phyloP scores from a whole-genome alignment of 805 yeast genomes.

The Metschnikowia reukaufii region DNA sequence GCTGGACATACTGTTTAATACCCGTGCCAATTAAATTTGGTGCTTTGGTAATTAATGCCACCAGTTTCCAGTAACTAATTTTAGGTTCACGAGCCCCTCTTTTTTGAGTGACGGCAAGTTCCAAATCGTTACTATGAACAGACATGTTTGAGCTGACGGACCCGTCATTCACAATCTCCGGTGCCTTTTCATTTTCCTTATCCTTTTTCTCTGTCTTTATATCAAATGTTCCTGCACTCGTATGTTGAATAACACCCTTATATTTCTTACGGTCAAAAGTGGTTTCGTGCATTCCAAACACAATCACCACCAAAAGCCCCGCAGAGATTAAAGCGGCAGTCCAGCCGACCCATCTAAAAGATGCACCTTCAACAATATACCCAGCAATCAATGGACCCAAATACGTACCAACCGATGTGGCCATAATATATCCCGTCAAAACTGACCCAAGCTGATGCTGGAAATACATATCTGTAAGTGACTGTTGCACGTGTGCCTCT shows the following conservation, averaged over 20 bases:
- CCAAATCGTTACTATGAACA: slow-evolving; percentile 15
- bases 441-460: slow-evolving; percentile 75
- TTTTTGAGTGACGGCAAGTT: slow-evolving; percentile 13
- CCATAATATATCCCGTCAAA: slow-evolving; percentile 70
- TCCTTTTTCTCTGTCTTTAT: not conserved
- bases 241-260: slow-evolving; percentile 15
- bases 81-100: slow-evolving; percentile 43
- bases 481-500: slow-evolving; percentile 68
- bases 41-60: slow-evolving; percentile 54
- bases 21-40: slow-evolving; percentile 64
- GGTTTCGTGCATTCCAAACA: slow-evolving; percentile 72
- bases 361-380: slow-evolving; percentile 56
- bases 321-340: slow-evolving; percentile 55
- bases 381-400: slow-evolving; percentile 80
- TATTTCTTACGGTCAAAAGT: slow-evolving; percentile 48
- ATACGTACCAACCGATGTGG: slow-evolving; percentile 75
- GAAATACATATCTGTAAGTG: slow-evolving; percentile 69
- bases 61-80: slow-evolving; percentile 45
- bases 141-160: slow-evolving; percentile 19
- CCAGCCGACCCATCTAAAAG: slow-evolving; percentile 84
- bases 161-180: not conserved
- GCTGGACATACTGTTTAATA: slow-evolving; percentile 59
- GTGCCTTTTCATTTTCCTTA: not conserved
- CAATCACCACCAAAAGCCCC: slow-evolving; percentile 49
- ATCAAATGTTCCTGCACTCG: not conserved